These are phyloP conservation scores for Colletotrichum chrysophilum DNA, from an alignment of 2,329 filamentous ascomycete genomes.

Conservation along the genomic window DNA sequence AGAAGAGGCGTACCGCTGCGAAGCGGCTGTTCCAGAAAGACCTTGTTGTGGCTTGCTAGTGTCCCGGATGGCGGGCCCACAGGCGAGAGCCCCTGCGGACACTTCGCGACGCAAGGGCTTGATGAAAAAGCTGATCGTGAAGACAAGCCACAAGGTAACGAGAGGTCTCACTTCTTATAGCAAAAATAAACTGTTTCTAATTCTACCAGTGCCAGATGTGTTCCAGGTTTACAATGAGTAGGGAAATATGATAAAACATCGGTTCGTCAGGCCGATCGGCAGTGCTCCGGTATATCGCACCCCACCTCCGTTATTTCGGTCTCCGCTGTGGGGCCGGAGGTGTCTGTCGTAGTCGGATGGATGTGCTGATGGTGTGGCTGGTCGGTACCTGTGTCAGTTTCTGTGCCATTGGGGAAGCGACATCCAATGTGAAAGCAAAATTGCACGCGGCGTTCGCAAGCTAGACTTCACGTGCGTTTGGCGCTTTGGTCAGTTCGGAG, in stretches of 20 bases:
- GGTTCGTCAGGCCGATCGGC: not conserved
- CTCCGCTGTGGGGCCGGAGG: not conserved
- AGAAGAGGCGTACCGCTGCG: not conserved
- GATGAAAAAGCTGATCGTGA: not conserved
- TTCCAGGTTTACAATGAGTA: not conserved
- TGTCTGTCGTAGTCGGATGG: not conserved
- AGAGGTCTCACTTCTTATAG: not conserved
- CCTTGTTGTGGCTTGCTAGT: not conserved
- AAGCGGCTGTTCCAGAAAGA: not conserved
- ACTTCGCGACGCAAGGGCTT: not conserved
- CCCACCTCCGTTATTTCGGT: not conserved
- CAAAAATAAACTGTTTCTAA: not conserved
- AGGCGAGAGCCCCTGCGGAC: not conserved
- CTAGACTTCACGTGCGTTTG: not conserved
- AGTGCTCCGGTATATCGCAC: not conserved
- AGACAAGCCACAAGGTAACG: not conserved
- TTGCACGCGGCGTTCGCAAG: not conserved
- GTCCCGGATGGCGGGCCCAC: not conserved
- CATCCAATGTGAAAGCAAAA: not conserved
- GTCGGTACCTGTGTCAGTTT: not conserved
- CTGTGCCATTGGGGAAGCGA: not conserved
- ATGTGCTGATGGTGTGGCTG: not conserved
- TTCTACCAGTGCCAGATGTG: not conserved
- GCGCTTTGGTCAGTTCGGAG: not conserved
- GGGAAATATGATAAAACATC: not conserved